Evolutionary conservation across 371 early-diverging fungal genomes (phyloP), one percentile per base, ranked within the genome.

Genomic region (Apophysomyces trapeziformis): DNA sequence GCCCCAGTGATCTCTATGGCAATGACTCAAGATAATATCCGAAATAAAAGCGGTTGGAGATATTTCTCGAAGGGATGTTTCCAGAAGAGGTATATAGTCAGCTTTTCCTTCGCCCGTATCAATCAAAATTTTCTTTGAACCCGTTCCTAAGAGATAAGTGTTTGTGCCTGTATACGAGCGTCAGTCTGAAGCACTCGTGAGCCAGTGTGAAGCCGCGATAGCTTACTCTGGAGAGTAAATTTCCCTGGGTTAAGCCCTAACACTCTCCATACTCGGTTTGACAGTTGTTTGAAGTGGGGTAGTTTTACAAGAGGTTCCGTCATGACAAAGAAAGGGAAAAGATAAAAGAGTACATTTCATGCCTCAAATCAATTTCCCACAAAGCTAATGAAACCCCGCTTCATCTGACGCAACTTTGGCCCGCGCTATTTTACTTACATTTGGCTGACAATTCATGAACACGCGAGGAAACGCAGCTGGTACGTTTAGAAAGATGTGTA

Each of bases 71-170:
- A 95, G 72, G 2, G 88, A 78, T 0, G 70, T 66, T 47, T 77
- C 69, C 4, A 95, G 75, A 0, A 85, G 70, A 0, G 76, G 65
- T 1, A 84, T 60, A 72, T 92, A 96, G 18, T 82, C 91, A 0
- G 90, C 79, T 12, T 85, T 73, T 21, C 96, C 96, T 60, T 92
- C 88, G 26, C 95, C 97, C 6, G 92, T 87, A 63, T 96, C 96
- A 1, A 96, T 74, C 6, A 96, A 80, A 1, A 93, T 65, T 36
- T 93, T 89, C 37, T 73, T 67, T 13, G 78, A 54, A 0, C 95
- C 95, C 7, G 82, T 76, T 11, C 97, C 97, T 32, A 95, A 78
- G n/a, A 96, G 46, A 68, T 95, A 96, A 0, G 93, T 94, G 69
- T 96, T 96, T 46, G 97, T 94, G 36, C 95, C 89, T 87, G 38